Base-by-base conservation (phyloP, 129 eudicot genomes). In the Lactuca saligna region DNA sequence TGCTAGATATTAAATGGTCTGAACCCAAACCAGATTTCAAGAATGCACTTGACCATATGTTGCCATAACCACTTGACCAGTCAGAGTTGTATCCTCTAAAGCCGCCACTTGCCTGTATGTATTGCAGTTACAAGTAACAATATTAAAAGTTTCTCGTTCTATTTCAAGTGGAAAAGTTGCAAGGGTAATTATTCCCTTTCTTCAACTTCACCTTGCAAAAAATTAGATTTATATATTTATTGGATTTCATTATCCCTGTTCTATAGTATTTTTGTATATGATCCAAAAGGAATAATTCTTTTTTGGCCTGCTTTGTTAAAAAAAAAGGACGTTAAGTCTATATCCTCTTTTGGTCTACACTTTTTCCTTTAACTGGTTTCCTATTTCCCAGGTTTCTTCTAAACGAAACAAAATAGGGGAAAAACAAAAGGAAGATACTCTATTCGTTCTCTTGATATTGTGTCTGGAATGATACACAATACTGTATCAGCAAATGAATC, bases 111-210 rank as follows among this genome's bases (percentile, higher is more conserved):
- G 20, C 20, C 20, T 20, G 20, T 20, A 0, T 20, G 20, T 20
- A 20, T 20, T 20, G 20, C 20, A 20, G 20, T 20, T 20, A 20
- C 20, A 20, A 20, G 25, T 12, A 35, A 62, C 61, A 20, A 20
- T 20, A 20, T 20, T 20, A 20, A 91, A 88, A 84, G 86, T 77
- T 53, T 87, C 95, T 39, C 82, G 75, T 65, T 88, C 97, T 17
- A 87, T 91, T 61, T 91, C 83, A 54, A 91, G 84, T 80, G 96
- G 96, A 55, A 91, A 91, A 68, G 88, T 91, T 69, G 91, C 86
- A 3, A 88, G 86, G 97, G 97, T 91, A 78, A 37, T 4, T 11
- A 35, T 44, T 37, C 54, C 17, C 32, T 20, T 33, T 1, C 73
- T 8, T 35, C 14, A 11, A 17, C 41, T 54, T 29, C 15, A 54